Percentiles rank a stretch among this genome's conserved stretches.
These are phyloP conservation scores for Fagus crenata DNA, from an alignment of 306 rosid species.

Conservation along the genomic window DNA sequence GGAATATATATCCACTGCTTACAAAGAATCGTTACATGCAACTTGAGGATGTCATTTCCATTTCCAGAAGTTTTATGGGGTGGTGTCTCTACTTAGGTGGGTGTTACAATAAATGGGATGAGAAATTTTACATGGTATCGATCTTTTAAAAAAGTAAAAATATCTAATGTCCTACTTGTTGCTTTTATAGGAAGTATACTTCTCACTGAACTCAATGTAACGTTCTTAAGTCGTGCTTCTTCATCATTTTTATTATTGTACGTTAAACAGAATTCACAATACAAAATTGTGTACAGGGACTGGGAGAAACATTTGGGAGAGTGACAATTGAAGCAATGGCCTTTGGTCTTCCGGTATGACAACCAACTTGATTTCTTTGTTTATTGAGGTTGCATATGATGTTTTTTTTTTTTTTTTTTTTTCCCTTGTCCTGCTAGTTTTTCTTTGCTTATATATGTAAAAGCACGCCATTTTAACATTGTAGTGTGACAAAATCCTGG, in stretches of 20 bases:
- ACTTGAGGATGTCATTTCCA: background rate
- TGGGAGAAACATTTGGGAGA: conserved; percentile 93
- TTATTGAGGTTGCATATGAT: background rate
- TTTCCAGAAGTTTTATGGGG: background rate
- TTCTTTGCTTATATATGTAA: conserved; percentile 5
- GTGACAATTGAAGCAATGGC: conserved; percentile 97
- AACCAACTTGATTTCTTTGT: conserved; percentile 11
- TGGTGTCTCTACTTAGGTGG: background rate
- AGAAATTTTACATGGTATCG: background rate
- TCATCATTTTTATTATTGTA: background rate
- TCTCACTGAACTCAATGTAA: background rate
- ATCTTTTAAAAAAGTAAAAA: background rate
- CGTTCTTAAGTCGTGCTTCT: background rate
- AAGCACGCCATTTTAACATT: background rate
- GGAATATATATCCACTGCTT: background rate
- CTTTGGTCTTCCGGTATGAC: conserved; percentile 91
- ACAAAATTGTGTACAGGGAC: conserved; percentile 56
- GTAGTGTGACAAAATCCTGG: background rate
- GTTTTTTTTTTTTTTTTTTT: conserved; percentile 14
- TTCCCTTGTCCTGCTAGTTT: background rate
- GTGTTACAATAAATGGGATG: background rate
- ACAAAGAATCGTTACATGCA: background rate
- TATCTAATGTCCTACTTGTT: background rate
- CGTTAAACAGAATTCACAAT: conserved; percentile 8
- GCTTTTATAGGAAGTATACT: background rate